These are phyloP conservation scores for Amoebophrya sp. DNA, from an alignment of 169 alveolate genomes.

Conservation along the genomic window DNA sequence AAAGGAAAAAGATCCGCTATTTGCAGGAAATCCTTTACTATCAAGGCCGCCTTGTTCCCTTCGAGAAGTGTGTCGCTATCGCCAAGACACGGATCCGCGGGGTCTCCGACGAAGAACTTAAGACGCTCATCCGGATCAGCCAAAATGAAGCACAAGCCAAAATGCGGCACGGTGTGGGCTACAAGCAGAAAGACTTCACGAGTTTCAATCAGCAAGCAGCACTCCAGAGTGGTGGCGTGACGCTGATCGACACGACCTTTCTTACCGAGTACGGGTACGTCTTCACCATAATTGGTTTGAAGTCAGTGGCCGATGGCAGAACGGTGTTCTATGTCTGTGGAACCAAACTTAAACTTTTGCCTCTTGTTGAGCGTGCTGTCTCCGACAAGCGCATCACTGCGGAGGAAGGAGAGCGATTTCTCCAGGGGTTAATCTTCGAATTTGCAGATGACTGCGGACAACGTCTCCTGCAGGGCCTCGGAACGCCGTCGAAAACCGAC, in stretches of 20 bases:
- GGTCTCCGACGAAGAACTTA: background rate
- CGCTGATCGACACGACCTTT: background rate
- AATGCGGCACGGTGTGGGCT: background rate
- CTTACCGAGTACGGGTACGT: background rate
- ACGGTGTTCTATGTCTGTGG: background rate
- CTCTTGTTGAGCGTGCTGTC: background rate
- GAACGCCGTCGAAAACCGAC: background rate
- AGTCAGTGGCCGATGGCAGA: background rate
- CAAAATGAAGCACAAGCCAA: background rate
- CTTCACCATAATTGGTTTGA: background rate
- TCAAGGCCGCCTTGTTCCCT: background rate
- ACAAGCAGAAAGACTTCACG: background rate
- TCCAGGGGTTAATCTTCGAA: background rate
- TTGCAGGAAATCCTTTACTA: background rate
- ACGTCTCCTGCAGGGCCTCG: background rate
- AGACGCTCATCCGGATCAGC: background rate
- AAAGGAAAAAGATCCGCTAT: background rate
- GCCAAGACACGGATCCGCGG: background rate
- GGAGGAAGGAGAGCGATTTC: background rate
- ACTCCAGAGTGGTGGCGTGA: background rate
- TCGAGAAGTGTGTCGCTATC: background rate
- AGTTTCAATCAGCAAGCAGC: background rate
- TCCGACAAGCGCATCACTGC: background rate
- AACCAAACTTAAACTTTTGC: background rate
- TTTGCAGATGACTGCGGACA: background rate